phyloP scores from a whole-genome alignment of 2,329 filamentous ascomycete species.

The Ambrosiella beaveri region DNA sequence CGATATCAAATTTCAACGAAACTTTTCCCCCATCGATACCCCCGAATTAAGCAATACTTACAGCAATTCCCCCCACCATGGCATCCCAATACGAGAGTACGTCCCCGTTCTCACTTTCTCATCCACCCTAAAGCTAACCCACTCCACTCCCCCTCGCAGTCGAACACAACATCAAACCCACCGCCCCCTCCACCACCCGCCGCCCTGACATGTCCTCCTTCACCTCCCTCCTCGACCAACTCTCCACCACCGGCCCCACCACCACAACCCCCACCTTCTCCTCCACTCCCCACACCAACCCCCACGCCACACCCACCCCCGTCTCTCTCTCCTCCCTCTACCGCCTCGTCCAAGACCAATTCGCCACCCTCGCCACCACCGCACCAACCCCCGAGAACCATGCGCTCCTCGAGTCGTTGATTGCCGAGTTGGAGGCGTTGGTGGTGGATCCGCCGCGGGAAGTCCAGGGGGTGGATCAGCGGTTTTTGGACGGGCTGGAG shows the following conservation, averaged over 20 bases:
- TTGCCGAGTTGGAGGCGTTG: conserved; percentile 29
- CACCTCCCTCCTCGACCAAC: conserved; percentile 37
- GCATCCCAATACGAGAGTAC: conserved; percentile 40
- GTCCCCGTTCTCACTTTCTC: conserved; percentile 8
- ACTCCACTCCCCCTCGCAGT: conserved; percentile 24
- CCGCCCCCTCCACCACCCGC: conserved; percentile 21
- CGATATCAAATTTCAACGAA: neutral
- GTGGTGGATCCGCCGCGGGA: conserved; percentile 34
- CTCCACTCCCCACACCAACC: conserved; percentile 28
- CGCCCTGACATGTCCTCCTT: conserved; percentile 49
- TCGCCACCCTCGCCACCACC: conserved; percentile 31
- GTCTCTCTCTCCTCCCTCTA: conserved; percentile 39
- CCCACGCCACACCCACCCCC: conserved; percentile 41
- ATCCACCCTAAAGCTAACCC: conserved; percentile 9
- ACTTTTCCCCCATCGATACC: neutral
- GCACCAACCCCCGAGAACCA: conserved; percentile 31
- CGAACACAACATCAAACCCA: conserved; percentile 29
- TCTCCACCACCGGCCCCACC: conserved; percentile 23
- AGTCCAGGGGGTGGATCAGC: conserved; percentile 38
- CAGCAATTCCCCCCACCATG: conserved; percentile 24
- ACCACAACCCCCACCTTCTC: conserved; percentile 17
- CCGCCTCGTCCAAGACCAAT: conserved; percentile 41
- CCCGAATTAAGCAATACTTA: neutral
- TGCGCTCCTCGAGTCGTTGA: conserved; percentile 34
- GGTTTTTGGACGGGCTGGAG: conserved; percentile 42